Evolutionary conservation across 345 rosid species (phyloP).

Genomic region (Arabis hirsuta): DNA sequence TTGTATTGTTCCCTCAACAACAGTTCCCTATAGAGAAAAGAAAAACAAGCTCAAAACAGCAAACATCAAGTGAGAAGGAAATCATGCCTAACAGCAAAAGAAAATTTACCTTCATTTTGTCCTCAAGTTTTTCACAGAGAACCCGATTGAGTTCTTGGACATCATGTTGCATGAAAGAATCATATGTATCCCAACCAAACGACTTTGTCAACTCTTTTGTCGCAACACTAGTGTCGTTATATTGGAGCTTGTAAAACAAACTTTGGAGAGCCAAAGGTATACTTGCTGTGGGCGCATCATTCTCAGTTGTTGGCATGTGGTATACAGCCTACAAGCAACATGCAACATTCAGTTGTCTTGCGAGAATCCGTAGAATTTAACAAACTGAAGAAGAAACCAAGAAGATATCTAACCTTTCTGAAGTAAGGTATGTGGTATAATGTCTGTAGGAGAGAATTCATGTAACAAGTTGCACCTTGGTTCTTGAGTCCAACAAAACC

Average conservation of each 20-base stretch:
- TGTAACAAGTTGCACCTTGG: slow-evolving; percentile 99
- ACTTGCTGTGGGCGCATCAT: slow-evolving; percentile 89
- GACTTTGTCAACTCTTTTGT: slow-evolving; percentile 95
- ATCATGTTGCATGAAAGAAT: slow-evolving; percentile 99
- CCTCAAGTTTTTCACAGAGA: slow-evolving; percentile 92
- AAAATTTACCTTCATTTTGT: slow-evolving; percentile 86
- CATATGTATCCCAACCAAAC: slow-evolving; percentile 98
- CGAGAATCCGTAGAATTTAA: not conserved
- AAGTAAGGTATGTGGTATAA: slow-evolving; percentile 92
- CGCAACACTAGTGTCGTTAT: slow-evolving; percentile 91
- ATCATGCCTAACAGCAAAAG: slow-evolving; percentile 8
- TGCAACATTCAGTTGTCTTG: slow-evolving; percentile 22
- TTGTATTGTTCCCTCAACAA: slow-evolving; percentile 97
- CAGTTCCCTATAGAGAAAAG: slow-evolving; percentile 70
- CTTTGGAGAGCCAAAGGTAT: slow-evolving; percentile 97
- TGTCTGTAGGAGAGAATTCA: slow-evolving; percentile 97
- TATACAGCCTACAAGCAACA: slow-evolving; percentile 77
- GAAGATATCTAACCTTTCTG: slow-evolving; percentile 67
- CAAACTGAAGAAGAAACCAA: slow-evolving; percentile 18
- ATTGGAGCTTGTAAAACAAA: slow-evolving; percentile 96
- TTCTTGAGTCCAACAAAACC: slow-evolving; percentile 98
- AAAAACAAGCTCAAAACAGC: slow-evolving; percentile 3
- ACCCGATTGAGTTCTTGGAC: slow-evolving; percentile 98
- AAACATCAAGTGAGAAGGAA: slow-evolving; percentile 28
- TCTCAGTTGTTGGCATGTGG: slow-evolving; percentile 98